A percentile compares a stretch with the other conserved stretches of the same genome.
Evolutionary conservation across 192 early-diverging fungal genomes (phyloP).

Genomic region (Backusella psychrophila): DNA sequence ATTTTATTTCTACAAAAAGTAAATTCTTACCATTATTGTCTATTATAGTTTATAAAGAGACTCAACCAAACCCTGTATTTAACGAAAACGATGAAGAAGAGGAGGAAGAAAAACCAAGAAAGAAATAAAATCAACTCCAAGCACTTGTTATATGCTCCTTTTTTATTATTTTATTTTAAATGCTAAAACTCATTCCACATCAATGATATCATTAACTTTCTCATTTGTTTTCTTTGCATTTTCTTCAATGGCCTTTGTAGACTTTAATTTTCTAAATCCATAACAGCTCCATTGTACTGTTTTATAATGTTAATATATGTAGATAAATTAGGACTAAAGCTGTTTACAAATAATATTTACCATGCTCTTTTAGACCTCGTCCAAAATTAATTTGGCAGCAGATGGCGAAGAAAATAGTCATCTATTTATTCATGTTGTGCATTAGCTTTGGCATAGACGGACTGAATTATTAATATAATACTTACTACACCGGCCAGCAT

Average conservation of each 20-base stretch:
- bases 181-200: neutral
- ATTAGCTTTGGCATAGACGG: neutral
- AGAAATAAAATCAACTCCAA: neutral
- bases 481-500: neutral
- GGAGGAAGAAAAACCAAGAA: conserved; percentile 11
- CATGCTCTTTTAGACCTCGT: neutral
- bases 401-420: neutral
- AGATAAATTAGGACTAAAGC: neutral
- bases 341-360: neutral
- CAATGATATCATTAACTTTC: neutral
- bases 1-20: neutral
- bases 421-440: neutral
- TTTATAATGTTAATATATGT: neutral
- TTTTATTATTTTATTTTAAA: neutral
- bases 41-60: conserved; percentile 17
- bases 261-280: neutral
- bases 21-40: neutral
- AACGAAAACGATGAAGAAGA: neutral
- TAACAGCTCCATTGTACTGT: neutral
- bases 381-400: neutral
- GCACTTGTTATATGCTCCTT: neutral
- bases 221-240: neutral
- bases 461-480: neutral
- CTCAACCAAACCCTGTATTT: conserved; percentile 20
- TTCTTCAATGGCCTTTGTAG: neutral